Conservation (phyloP, 208 protist species). For the Leishmania guyanensis region DNA sequence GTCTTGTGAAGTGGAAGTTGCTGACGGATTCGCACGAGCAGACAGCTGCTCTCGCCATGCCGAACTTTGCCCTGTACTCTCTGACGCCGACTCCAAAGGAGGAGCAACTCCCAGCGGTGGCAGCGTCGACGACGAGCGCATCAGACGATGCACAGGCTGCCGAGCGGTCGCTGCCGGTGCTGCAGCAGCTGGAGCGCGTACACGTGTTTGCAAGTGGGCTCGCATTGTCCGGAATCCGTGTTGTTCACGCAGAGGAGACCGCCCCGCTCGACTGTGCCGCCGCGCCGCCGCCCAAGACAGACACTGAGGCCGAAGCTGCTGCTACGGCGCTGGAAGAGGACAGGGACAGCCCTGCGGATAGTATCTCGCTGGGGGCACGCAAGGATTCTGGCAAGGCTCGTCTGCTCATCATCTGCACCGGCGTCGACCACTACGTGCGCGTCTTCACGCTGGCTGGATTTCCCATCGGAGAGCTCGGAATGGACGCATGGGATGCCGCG, state of each 20-base stretch:
- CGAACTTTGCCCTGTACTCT: slow-evolving; percentile 42
- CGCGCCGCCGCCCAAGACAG: background rate
- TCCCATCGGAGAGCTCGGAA: slow-evolving; percentile 77
- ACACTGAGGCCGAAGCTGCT: background rate
- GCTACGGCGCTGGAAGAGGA: background rate
- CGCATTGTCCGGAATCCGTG: slow-evolving; percentile 14
- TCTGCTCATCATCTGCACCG: slow-evolving; percentile 69
- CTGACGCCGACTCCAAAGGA: background rate
- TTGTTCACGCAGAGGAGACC: slow-evolving; percentile 26
- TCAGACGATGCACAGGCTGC: background rate
- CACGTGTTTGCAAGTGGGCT: slow-evolving; percentile 48
- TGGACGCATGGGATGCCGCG: slow-evolving; percentile 51
- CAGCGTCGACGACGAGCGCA: background rate
- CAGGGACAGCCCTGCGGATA: no score
- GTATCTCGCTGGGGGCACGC: background rate
- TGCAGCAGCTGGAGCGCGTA: slow-evolving; percentile 40
- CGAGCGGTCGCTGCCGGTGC: slow-evolving; percentile 36
- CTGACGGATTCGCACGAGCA: slow-evolving; percentile 32
- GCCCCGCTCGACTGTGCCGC: background rate
- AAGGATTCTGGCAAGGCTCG: background rate
- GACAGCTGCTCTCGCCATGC: slow-evolving; percentile 32
- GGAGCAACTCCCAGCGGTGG: slow-evolving; percentile 11
- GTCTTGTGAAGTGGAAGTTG: slow-evolving; percentile 40
- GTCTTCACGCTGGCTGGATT: slow-evolving; percentile 68
- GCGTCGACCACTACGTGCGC: slow-evolving; percentile 61